These are phyloP conservation scores for Anthracocystis panici-leucophaei DNA, from an alignment of 1,284 basidiomycete genomes.

Conservation along the genomic window DNA sequence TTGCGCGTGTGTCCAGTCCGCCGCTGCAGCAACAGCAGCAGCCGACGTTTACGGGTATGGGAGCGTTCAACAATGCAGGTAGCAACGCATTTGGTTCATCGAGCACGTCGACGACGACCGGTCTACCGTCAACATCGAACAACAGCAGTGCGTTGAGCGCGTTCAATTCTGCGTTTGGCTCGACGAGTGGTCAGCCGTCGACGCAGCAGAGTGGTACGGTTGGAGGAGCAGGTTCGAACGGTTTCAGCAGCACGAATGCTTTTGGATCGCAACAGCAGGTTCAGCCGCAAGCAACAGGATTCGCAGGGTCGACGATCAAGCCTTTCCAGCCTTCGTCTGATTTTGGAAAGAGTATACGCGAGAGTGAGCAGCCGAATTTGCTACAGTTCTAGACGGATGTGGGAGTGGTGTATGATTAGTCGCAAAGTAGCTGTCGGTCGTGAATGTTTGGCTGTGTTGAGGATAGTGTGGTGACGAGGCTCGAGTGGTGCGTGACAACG, in stretches of 20 bases:
- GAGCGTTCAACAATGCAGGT: conserved; percentile 11
- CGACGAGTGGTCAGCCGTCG: conserved; percentile 1
- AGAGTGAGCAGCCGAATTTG: conserved; percentile 34
- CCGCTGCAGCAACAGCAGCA: conserved; percentile 17
- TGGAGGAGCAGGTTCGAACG: neutral
- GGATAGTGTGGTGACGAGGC: no score
- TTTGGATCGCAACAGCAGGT: conserved; percentile 18
- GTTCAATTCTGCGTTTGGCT: conserved; percentile 29
- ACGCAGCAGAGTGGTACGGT: conserved; percentile 14
- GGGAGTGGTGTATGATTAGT: neutral
- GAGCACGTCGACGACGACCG: conserved; percentile 9
- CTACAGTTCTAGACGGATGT: conserved; percentile 27
- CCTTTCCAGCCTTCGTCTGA: conserved; percentile 65
- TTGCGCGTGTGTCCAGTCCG: conserved; percentile 34
- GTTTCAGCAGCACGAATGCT: neutral
- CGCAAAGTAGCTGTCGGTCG: neutral
- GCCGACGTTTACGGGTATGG: conserved; percentile 16
- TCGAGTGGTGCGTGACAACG: neutral
- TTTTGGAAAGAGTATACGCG: conserved; percentile 52
- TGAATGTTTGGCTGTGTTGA: neutral
- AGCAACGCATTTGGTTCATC: conserved; percentile 1
- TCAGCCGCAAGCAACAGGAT: conserved; percentile 55
- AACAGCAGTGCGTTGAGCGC: conserved; percentile 20
- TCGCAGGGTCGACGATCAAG: conserved; percentile 54
- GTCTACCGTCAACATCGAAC: conserved; percentile 14